These are phyloP conservation scores for Bolboschoenoplectus hybrid DNA, from an alignment of 202 grass and related monocot genomes.

Conservation along the genomic window DNA sequence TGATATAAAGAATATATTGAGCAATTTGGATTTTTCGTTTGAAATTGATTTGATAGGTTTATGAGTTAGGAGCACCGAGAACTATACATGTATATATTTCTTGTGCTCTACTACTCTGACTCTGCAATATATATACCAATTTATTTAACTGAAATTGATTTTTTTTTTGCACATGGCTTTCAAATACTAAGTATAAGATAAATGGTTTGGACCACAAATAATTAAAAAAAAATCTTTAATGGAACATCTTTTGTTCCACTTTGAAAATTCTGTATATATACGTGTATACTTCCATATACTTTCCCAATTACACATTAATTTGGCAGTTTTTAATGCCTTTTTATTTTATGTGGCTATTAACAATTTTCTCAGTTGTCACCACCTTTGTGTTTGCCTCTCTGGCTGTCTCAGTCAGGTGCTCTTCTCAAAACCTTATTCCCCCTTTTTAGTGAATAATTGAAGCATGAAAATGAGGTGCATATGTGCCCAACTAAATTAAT, in stretches of 20 bases:
- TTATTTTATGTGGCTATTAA: background rate
- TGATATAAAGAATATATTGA: no score
- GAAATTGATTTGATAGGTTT: no score
- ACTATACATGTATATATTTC: background rate
- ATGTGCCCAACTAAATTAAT: background rate
- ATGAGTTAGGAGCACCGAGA: no score
- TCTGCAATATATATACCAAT: no score
- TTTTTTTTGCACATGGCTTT: background rate
- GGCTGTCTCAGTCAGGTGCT: background rate
- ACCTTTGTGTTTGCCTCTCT: conserved; percentile 10
- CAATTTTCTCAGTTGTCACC: background rate
- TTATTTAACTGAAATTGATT: background rate
- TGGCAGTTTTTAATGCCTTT: background rate
- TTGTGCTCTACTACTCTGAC: background rate
- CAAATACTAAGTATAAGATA: background rate
- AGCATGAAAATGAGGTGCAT: conserved; percentile 35
- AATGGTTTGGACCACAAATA: background rate
- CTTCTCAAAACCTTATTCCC: conserved; percentile 20
- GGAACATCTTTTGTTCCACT: background rate
- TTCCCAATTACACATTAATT: background rate
- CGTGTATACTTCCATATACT: background rate
- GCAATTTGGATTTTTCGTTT: no score
- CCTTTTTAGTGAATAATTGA: conserved; percentile 30
- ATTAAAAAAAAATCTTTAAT: background rate
- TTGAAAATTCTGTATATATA: background rate